These are phyloP conservation scores for Phytophthora aleatoria DNA, from an alignment of 352 stramenopile species.

Conservation along the genomic window DNA sequence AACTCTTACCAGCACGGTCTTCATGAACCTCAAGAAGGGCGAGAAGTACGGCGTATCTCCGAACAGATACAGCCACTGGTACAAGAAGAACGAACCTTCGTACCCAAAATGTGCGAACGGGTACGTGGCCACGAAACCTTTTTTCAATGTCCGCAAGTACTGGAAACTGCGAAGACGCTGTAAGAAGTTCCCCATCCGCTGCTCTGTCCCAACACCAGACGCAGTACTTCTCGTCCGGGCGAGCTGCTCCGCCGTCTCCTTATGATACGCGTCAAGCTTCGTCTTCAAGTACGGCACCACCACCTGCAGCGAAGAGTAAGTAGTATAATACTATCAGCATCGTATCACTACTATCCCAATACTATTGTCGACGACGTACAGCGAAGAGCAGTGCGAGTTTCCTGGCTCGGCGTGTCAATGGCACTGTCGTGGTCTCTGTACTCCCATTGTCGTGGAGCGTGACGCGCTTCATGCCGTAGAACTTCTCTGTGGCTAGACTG, in stretches of 20 bases:
- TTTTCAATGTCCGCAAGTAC: conserved; percentile 56
- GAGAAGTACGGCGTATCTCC: conserved; percentile 85
- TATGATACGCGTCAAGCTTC: conserved; percentile 74
- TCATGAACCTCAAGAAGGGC: conserved; percentile 72
- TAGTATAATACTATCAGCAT: background rate
- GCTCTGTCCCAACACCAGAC: conserved; percentile 7
- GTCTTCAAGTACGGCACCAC: conserved; percentile 80
- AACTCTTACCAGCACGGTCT: conserved; percentile 75
- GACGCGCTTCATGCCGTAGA: conserved; percentile 88
- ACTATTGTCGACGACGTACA: conserved; percentile 30
- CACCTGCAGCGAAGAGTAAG: conserved; percentile 36
- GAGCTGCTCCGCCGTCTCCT: conserved; percentile 45
- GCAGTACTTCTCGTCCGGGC: conserved; percentile 15
- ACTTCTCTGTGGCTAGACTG: conserved; percentile 79
- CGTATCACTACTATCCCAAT: conserved; percentile 3
- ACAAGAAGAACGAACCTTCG: conserved; percentile 82
- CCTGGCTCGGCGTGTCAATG: conserved; percentile 48
- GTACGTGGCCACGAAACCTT: conserved; percentile 67
- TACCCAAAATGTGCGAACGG: conserved; percentile 81
- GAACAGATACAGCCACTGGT: conserved; percentile 89
- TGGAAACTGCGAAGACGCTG: conserved; percentile 50
- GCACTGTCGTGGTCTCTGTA: conserved; percentile 28
- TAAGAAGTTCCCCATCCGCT: conserved; percentile 46
- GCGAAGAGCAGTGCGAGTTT: conserved; percentile 66
- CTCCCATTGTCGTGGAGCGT: conserved; percentile 30